A percentile compares a stretch with the other conserved stretches of the same genome.
Conservation (phyloP, 129 eudicot genomes). For the Flaveria robusta region DNA sequence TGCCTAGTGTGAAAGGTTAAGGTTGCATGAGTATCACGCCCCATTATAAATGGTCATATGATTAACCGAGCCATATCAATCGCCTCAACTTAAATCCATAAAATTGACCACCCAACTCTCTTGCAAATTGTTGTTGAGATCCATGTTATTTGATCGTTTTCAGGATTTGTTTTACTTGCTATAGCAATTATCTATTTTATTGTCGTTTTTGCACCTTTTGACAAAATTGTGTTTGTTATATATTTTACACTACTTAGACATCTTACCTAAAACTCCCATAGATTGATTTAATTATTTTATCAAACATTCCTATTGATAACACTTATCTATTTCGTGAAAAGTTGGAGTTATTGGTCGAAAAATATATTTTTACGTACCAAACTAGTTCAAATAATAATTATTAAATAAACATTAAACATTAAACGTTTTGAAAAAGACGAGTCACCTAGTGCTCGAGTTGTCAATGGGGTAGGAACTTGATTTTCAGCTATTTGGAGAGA, state of each 20-base stretch:
- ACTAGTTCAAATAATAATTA: background rate
- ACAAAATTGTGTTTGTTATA: background rate
- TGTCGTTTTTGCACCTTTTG: background rate
- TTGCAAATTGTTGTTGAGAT: conserved; percentile 4
- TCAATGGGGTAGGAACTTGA: too few species aligned
- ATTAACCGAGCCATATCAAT: background rate
- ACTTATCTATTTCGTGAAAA: background rate
- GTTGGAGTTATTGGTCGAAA: background rate
- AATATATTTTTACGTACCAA: background rate
- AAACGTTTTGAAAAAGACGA: too few species aligned
- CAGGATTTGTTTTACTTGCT: background rate
- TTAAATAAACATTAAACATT: too few species aligned
- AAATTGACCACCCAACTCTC: conserved; percentile 5
- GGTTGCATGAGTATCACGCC: too few species aligned
- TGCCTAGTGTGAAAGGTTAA: too few species aligned
- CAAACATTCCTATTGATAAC: background rate
- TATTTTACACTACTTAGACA: conserved; percentile 5
- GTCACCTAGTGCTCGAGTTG: too few species aligned
- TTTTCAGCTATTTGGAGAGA: too few species aligned
- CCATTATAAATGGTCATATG: too few species aligned
- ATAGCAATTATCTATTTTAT: background rate
- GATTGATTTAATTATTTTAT: background rate
- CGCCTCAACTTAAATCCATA: background rate
- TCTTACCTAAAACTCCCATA: background rate
- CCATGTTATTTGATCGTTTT: conserved; percentile 8